Evolutionary conservation across 768 basidiomycete species (phyloP).

Genomic region (Lentinula aciculospora): DNA sequence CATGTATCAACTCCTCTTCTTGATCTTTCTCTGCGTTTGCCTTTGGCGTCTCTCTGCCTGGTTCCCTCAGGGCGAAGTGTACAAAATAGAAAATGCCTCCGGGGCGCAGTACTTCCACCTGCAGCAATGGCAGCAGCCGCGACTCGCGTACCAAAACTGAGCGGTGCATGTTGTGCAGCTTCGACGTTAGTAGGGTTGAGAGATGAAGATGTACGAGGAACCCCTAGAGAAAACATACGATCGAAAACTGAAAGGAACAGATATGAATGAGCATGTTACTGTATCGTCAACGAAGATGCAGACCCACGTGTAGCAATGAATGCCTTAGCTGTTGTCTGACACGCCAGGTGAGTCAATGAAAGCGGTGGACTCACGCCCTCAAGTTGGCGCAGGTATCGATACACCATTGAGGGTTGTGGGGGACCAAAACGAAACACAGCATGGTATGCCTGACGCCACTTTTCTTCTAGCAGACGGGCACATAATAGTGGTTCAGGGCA

Average conservation of each 20-base stretch:
- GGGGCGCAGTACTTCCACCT: constrained; percentile 61
- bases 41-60: constrained; percentile 25
- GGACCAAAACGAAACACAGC: constrained; percentile 87
- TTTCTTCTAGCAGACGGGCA: constrained; percentile 84
- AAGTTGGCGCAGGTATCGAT: constrained; percentile 83
- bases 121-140: constrained; percentile 55
- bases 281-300: background rate
- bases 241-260: constrained; percentile 59
- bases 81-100: constrained; percentile 83
- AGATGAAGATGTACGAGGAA: constrained; percentile 72
- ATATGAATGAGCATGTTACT: constrained; percentile 6
- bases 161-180: background rate
- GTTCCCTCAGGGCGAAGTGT: constrained; percentile 58
- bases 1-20: background rate
- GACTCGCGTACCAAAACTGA: constrained; percentile 46
- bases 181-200: constrained; percentile 28
- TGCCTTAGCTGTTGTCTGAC: constrained; percentile 85
- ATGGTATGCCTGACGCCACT: constrained; percentile 87
- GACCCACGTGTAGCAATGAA: constrained; percentile 79
- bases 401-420: constrained; percentile 89
- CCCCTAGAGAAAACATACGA: constrained; percentile 82
- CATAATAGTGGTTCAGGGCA: constrained; percentile 80
- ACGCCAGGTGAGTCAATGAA: constrained; percentile 78
- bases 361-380: constrained; percentile 90
- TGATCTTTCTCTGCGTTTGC: background rate